phyloP scores from a whole-genome alignment of 805 yeast species.

The Starmera dryadoides region DNA sequence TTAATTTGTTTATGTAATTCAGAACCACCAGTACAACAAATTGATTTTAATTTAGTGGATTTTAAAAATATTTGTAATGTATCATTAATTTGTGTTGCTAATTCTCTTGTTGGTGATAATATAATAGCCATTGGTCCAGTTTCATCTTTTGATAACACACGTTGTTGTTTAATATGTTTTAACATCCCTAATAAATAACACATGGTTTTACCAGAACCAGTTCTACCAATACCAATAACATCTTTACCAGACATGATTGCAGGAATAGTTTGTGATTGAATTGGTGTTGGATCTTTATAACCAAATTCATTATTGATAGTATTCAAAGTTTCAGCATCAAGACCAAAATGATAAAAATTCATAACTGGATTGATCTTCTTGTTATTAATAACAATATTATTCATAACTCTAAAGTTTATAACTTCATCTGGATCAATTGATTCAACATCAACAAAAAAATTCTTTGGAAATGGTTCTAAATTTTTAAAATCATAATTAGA shows the following conservation, averaged over 20 bases:
- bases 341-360: conserved; percentile 78
- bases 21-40: conserved; percentile 91
- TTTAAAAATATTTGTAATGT: conserved; percentile 56
- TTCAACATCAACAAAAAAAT: conserved; percentile 48
- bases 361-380: conserved; percentile 45
- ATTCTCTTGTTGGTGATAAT: conserved; percentile 87
- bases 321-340: conserved; percentile 51
- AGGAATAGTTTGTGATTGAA: conserved; percentile 88
- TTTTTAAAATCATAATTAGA: conserved; percentile 24
- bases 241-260: conserved; percentile 87
- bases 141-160: conserved; percentile 36
- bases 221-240: conserved; percentile 89
- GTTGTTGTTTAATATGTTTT: conserved; percentile 75
- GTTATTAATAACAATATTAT: conserved; percentile 27
- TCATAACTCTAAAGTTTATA: conserved; percentile 57
- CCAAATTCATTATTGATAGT: conserved; percentile 42
- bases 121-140: conserved; percentile 76
- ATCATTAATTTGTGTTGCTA: conserved; percentile 75
- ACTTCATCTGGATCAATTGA: conserved; percentile 48
- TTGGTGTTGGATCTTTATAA: conserved; percentile 69
- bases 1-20: conserved; percentile 78
- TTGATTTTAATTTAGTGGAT: conserved; percentile 40
- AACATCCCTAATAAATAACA: conserved; percentile 81
- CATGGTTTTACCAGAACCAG: conserved; percentile 94
- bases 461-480: conserved; percentile 49